phyloP scores from a whole-genome alignment of 169 alveolate genomes.

The Eimeria tenella region DNA sequence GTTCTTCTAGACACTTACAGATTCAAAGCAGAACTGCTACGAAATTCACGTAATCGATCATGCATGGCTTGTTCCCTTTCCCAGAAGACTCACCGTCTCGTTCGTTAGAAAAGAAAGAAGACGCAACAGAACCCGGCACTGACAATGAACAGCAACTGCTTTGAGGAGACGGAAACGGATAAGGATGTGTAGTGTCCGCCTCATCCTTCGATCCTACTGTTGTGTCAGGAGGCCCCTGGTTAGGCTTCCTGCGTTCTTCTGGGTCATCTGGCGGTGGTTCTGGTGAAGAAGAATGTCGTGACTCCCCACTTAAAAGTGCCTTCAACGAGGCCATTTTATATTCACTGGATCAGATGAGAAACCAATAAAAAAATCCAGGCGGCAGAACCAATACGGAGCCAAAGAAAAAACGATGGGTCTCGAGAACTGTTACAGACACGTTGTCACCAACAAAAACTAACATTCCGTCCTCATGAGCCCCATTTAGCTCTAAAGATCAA shows the following conservation, averaged over 20 bases:
- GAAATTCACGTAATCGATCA: no score
- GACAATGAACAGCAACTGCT: not conserved
- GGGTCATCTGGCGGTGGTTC: no score
- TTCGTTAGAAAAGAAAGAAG: not conserved
- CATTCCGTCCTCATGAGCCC: no score
- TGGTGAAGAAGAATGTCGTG: not conserved
- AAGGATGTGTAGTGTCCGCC: not conserved
- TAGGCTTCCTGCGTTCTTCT: no score
- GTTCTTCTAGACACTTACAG: not conserved
- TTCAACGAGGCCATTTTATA: slow-evolving; percentile 42
- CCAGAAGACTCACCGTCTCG: not conserved
- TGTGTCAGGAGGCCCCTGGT: no score
- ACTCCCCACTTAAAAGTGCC: not conserved
- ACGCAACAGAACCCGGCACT: not conserved
- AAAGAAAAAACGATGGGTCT: not conserved
- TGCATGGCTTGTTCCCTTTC: no score
- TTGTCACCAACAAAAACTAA: no score
- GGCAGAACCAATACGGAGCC: not conserved
- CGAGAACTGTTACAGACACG: not conserved
- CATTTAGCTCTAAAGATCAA: no score
- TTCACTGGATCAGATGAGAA: not conserved
- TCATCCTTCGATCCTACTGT: no score
- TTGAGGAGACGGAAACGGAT: not conserved
- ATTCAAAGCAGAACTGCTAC: not conserved
- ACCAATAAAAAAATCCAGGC: not conserved